These are phyloP conservation scores for Wallacemonas sp. DNA, from an alignment of 208 protist species.

Conservation along the genomic window DNA sequence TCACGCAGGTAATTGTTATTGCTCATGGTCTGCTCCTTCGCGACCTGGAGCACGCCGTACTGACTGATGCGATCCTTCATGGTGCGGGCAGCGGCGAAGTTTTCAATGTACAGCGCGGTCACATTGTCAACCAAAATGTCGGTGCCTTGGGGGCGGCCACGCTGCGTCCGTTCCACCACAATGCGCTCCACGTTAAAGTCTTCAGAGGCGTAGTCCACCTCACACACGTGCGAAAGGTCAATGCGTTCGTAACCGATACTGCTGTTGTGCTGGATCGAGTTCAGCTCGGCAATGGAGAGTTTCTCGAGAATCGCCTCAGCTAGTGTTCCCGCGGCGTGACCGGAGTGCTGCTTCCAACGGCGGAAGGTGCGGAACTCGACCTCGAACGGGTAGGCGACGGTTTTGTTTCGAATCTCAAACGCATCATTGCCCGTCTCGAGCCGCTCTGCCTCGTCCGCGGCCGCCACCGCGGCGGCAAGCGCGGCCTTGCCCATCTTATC, in stretches of 20 bases:
- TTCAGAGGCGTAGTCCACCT: slow-evolving; percentile 74
- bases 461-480: slow-evolving; percentile 3
- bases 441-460: slow-evolving; percentile 16
- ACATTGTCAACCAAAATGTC: slow-evolving; percentile 81
- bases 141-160: slow-evolving; percentile 64
- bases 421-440: slow-evolving; percentile 17
- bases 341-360: slow-evolving; percentile 75
- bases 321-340: slow-evolving; percentile 69
- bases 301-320: slow-evolving; percentile 83
- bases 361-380: slow-evolving; percentile 78
- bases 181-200: slow-evolving; percentile 88
- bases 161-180: slow-evolving; percentile 81
- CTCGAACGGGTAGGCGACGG: slow-evolving; percentile 85
- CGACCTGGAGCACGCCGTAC: slow-evolving; percentile 46
- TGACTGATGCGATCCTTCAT: slow-evolving; percentile 60
- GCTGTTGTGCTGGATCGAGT: slow-evolving; percentile 74
- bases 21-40: slow-evolving; percentile 49
- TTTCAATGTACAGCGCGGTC: slow-evolving; percentile 84
- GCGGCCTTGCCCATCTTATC: slow-evolving; percentile 5
- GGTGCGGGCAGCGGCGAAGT: slow-evolving; percentile 82
- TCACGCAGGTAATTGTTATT: slow-evolving; percentile 61
- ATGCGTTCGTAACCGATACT: slow-evolving; percentile 79
- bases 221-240: slow-evolving; percentile 80
- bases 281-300: slow-evolving; percentile 79
- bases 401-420: slow-evolving; percentile 67